Percentiles rank a stretch among this genome's conserved stretches.
Evolutionary conservation across 768 basidiomycete species (phyloP).

Genomic region (Auriscalpium orientale): DNA sequence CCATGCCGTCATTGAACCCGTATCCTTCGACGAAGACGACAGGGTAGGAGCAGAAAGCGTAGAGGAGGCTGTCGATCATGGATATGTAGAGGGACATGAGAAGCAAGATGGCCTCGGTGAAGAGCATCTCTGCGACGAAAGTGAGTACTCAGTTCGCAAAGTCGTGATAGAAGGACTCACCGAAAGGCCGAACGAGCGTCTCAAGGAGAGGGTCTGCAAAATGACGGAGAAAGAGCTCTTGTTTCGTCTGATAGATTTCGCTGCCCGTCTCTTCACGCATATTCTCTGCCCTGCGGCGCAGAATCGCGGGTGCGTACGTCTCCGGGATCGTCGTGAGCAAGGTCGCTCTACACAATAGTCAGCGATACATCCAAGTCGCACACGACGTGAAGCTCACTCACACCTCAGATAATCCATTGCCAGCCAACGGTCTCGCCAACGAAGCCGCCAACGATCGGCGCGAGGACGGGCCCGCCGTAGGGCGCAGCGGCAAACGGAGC

Average conservation of each 20-base stretch:
- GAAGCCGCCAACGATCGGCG: constrained; percentile 45
- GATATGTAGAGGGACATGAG: constrained; percentile 38
- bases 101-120: constrained; percentile 38
- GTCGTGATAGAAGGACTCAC: constrained; percentile 5
- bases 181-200: constrained; percentile 35
- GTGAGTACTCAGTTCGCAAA: background rate
- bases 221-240: constrained; percentile 30
- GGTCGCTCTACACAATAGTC: background rate
- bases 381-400: background rate
- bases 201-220: constrained; percentile 29
- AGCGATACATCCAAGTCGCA: background rate
- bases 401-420: constrained; percentile 26
- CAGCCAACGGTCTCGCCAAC: constrained; percentile 31
- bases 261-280: constrained; percentile 30
- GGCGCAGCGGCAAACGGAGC: constrained; percentile 33
- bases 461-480: constrained; percentile 38
- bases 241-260: constrained; percentile 31
- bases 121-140: constrained; percentile 24
- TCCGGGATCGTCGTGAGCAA: constrained; percentile 32
- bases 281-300: constrained; percentile 29
- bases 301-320: constrained; percentile 38
- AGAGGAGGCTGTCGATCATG: constrained; percentile 34
- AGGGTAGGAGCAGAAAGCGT: constrained; percentile 28
- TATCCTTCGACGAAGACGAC: constrained; percentile 24
- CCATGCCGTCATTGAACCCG: constrained; percentile 25